Base-by-base conservation (phyloP, 345 rosid species). In the Eucalyptus melliodora region DNA sequence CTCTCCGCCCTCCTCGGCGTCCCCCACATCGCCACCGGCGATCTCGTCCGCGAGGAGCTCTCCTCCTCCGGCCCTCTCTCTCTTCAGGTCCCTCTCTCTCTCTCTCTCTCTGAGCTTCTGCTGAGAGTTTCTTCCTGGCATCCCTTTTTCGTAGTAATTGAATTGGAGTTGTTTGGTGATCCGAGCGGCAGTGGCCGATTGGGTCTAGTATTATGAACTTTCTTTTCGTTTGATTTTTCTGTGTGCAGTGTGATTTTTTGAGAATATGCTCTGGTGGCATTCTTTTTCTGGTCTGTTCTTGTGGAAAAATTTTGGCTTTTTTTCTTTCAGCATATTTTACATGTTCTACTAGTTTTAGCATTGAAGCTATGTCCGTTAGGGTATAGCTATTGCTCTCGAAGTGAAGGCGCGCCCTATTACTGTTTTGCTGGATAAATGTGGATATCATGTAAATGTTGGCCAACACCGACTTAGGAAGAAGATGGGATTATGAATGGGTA, bases 11-110 rank as follows among this genome's bases (percentile, higher is more conserved):
- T 96, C 67, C 97, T 98, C 87, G 96, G 96, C 37, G 97, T 96
- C 67, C 99, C 99, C 86, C 99, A 97, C 72, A 98, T 98, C 94
- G 98, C 99, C 90, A 96, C 99, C 53, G 99, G 99, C 83, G 99
- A 98, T 94, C 98, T 97, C 91, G 99, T 98, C 89, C 98, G 98
- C 40, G 97, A 95, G 40, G 99, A 94, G 92, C 96, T 97, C 72
- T 93, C 96, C 90, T 93, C 99, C 42, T 91, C 97, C 27, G 97
- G 98, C 10, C 93, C 98, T n/a, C 94, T 96, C 67, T 92, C 98
- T 15, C 91, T 92, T 50, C 97, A 96, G 96, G 99, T 96, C 17
- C 65, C 88, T 53, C n/a, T 12, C 86, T 44, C 31, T 81, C 13
- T 77, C 13, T 21, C 13, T 45, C 42, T n/a, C 24, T 88, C 40